Conservation (phyloP, 352 stramenopile species). For the Phytophthora parvispora region DNA sequence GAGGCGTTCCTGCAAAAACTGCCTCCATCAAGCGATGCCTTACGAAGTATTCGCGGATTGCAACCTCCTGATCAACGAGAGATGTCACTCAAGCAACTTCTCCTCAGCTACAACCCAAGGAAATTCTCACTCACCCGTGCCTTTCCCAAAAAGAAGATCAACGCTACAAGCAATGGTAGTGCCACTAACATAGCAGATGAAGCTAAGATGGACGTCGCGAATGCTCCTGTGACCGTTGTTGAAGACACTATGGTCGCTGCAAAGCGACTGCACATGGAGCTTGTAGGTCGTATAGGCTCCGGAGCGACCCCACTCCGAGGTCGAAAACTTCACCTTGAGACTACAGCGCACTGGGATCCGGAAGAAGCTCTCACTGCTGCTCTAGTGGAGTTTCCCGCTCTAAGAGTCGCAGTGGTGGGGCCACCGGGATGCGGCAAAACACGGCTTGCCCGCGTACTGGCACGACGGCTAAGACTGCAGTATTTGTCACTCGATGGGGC, state of each 20-base stretch:
- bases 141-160: conserved; percentile 44
- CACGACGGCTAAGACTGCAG: conserved; percentile 49
- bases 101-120: conserved; percentile 77
- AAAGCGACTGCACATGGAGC: conserved; percentile 24
- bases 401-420: conserved; percentile 65
- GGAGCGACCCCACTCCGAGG: conserved; percentile 29
- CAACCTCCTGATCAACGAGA: conserved; percentile 51
- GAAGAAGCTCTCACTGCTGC: conserved; percentile 48
- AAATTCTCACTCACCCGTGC: conserved; percentile 77
- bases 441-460: conserved; percentile 55
- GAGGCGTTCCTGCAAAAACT: conserved; percentile 67
- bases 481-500: conserved; percentile 56
- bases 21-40: conserved; percentile 53
- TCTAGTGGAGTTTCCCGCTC: conserved; percentile 53
- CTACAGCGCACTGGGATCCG: conserved; percentile 42
- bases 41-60: conserved; percentile 57
- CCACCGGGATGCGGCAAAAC: conserved; percentile 69
- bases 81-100: conserved; percentile 84
- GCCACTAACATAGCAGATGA: conserved; percentile 2
- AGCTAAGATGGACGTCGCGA: neutral
- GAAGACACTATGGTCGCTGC: conserved; percentile 21
- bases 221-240: conserved; percentile 5
- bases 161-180: conserved; percentile 2
- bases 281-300: conserved; percentile 27
- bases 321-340: conserved; percentile 27